These are phyloP conservation scores for Dictyostelium citrinum DNA, from an alignment of 78 protist species.

Conservation along the genomic window DNA sequence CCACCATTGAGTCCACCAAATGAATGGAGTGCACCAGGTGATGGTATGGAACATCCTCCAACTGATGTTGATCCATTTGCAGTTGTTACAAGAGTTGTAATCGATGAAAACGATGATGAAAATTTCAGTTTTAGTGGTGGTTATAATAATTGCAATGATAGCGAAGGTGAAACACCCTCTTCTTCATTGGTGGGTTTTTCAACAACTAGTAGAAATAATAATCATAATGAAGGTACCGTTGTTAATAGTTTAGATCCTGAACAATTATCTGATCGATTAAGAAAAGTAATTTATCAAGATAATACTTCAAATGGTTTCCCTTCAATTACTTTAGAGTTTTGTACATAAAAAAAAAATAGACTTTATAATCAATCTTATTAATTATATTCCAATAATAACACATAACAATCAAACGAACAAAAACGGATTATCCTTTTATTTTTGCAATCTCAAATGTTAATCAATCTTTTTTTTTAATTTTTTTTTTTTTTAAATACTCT, in stretches of 20 bases:
- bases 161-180: background rate
- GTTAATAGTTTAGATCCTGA: conserved; percentile 10
- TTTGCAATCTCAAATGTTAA: no score
- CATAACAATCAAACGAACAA: background rate
- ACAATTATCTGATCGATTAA: background rate
- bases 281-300: conserved; percentile 44
- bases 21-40: conserved; percentile 62
- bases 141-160: background rate
- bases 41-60: conserved; percentile 54
- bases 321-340: conserved; percentile 55
- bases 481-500: no score
- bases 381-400: no score
- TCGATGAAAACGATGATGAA: background rate
- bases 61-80: background rate
- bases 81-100: background rate
- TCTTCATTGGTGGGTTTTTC: background rate
- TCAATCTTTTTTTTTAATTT: background rate
- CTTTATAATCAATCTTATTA: no score
- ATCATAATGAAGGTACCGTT: background rate
- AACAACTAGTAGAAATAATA: background rate
- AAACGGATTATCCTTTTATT: background rate
- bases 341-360: conserved; percentile 59
- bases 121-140: background rate
- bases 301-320: conserved; percentile 41
- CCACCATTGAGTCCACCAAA: conserved; percentile 64